A percentile compares a stretch with the other conserved stretches of the same genome.
These are phyloP conservation scores for Penicillium tannophilum DNA, from an alignment of 495 filamentous ascomycete species.

Conservation along the genomic window DNA sequence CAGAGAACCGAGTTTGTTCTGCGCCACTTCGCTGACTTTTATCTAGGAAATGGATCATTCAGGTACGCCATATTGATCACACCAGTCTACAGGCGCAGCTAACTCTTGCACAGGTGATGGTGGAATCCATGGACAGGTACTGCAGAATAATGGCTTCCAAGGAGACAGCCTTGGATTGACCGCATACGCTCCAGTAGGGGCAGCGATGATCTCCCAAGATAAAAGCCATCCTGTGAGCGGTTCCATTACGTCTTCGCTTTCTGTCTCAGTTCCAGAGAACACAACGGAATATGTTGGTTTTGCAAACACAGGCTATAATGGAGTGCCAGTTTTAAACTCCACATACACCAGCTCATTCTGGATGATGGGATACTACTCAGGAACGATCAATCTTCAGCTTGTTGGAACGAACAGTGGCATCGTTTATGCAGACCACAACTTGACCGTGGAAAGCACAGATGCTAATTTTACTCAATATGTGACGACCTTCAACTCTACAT, in stretches of 20 bases:
- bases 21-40: neutral
- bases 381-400: constrained; percentile 33
- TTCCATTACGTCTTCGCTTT: constrained; percentile 59
- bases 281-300: constrained; percentile 53
- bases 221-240: constrained; percentile 52
- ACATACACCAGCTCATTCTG: constrained; percentile 59
- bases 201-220: constrained; percentile 52
- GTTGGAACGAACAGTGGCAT: constrained; percentile 32
- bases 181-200: constrained; percentile 57
- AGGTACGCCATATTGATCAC: neutral
- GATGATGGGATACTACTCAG: constrained; percentile 48
- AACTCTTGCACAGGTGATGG: constrained; percentile 52
- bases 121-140: constrained; percentile 74
- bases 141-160: constrained; percentile 75
- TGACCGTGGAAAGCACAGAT: constrained; percentile 32
- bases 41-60: constrained; percentile 5
- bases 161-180: constrained; percentile 51
- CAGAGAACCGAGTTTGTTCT: neutral
- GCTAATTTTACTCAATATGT: constrained; percentile 35
- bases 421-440: constrained; percentile 39
- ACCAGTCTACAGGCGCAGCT: neutral
- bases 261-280: constrained; percentile 45
- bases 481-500: constrained; percentile 40
- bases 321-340: constrained; percentile 54
- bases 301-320: constrained; percentile 62